Percentiles rank a stretch among this genome's conserved stretches.
Conservation (phyloP, 345 rosid species). For the Noccaea caerulescens region DNA sequence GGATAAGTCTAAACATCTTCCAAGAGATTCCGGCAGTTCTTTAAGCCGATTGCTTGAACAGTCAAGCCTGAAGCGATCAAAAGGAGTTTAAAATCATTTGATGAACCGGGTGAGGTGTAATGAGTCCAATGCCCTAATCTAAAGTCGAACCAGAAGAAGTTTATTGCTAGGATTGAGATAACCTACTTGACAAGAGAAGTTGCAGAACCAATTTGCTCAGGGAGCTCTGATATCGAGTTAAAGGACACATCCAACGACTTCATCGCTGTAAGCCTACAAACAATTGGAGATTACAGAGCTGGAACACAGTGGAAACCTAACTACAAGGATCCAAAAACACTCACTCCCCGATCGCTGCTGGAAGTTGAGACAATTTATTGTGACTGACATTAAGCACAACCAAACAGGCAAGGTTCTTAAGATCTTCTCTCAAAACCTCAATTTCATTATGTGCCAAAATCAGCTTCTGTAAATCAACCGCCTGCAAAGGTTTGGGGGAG, state of each 20-base stretch:
- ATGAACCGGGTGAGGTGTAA: background rate
- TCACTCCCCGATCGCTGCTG: slow-evolving; percentile 85
- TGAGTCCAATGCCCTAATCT: slow-evolving; percentile 8
- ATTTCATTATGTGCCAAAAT: slow-evolving; percentile 90
- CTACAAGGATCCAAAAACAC: slow-evolving; percentile 40
- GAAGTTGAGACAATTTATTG: slow-evolving; percentile 71
- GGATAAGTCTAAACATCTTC: slow-evolving; percentile 73
- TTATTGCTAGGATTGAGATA: slow-evolving; percentile 17
- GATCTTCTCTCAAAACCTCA: slow-evolving; percentile 74
- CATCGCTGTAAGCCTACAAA: slow-evolving; percentile 70
- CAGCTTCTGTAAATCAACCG: slow-evolving; percentile 87
- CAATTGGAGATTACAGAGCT: slow-evolving; percentile 7
- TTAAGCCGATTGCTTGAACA: slow-evolving; percentile 78
- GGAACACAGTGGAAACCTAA: slow-evolving; percentile 12
- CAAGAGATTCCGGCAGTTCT: slow-evolving; percentile 78
- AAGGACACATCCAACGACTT: slow-evolving; percentile 85
- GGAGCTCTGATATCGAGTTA: slow-evolving; percentile 60
- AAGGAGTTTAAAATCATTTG: slow-evolving; percentile 26
- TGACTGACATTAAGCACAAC: slow-evolving; percentile 81
- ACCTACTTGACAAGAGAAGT: slow-evolving; percentile 86
- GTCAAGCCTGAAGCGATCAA: slow-evolving; percentile 65
- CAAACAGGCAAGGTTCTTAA: slow-evolving; percentile 65
- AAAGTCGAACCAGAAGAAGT: background rate
- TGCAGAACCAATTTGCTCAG: slow-evolving; percentile 85
- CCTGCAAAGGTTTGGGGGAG: slow-evolving; percentile 46